These are phyloP conservation scores for Huiozyma sinensis DNA, from an alignment of 805 yeast genomes.

Conservation along the genomic window DNA sequence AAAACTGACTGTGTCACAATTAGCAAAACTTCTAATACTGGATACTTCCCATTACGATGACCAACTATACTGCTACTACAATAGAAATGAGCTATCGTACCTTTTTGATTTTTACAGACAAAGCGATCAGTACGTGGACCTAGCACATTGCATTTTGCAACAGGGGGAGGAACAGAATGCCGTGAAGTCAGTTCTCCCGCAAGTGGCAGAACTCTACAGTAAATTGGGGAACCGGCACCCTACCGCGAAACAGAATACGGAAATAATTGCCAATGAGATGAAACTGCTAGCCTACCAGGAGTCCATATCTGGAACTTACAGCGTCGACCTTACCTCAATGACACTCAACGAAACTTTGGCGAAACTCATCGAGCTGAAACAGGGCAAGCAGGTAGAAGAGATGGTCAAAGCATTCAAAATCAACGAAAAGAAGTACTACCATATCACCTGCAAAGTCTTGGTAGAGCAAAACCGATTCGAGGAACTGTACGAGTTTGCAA, in stretches of 20 bases:
- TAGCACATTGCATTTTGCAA: constrained; percentile 33
- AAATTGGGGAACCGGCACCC: constrained; percentile 6
- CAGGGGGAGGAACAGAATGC: constrained; percentile 27
- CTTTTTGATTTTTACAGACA: constrained; percentile 52
- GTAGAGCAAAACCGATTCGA: constrained; percentile 42
- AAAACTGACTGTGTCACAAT: constrained; percentile 50
- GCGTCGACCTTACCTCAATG: constrained; percentile 30
- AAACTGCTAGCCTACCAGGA: constrained; percentile 36
- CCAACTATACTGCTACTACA: constrained; percentile 26
- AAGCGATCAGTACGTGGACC: constrained; percentile 44
- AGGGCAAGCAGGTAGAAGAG: constrained; percentile 37
- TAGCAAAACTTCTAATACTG: constrained; percentile 49
- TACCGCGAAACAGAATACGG: constrained; percentile 12
- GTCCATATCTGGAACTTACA: constrained; percentile 33
- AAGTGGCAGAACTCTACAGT: constrained; percentile 24
- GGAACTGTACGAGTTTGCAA: constrained; percentile 43
- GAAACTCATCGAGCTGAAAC: constrained; percentile 37
- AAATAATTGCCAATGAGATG: constrained; percentile 33
- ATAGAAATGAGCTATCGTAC: constrained; percentile 28
- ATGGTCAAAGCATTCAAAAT: constrained; percentile 45
- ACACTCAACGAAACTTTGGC: constrained; percentile 41
- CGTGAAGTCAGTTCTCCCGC: constrained; percentile 26
- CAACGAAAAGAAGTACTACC: constrained; percentile 45
- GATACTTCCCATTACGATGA: constrained; percentile 26
- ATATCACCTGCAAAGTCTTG: constrained; percentile 39